Percentiles rank a stretch among this genome's conserved stretches.
phyloP scores from a whole-genome alignment of 768 basidiomycete genomes.

The Termitomyces sp. region DNA sequence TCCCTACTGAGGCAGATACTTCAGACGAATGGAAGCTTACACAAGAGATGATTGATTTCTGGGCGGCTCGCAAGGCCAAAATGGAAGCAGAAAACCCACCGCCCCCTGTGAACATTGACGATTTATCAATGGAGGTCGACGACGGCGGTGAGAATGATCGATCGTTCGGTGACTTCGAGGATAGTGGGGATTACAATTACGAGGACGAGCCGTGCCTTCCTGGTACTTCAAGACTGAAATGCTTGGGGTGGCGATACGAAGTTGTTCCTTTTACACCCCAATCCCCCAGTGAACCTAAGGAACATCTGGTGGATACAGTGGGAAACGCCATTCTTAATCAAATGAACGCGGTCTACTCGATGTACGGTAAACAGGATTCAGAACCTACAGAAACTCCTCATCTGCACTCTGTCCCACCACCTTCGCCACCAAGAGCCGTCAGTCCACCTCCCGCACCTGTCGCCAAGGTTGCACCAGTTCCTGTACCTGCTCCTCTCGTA shows the following conservation, averaged over 20 bases:
- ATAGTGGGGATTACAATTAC: background rate
- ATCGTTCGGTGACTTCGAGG: slow-evolving; percentile 1
- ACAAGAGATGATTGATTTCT: slow-evolving; percentile 7
- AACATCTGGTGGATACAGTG: background rate
- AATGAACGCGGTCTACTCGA: background rate
- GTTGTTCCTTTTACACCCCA: background rate
- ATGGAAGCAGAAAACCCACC: slow-evolving; percentile 7
- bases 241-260: slow-evolving; percentile 6
- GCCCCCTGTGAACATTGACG: background rate
- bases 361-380: background rate
- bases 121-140: background rate
- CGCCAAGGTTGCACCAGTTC: background rate
- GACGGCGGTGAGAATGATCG: slow-evolving; percentile 3
- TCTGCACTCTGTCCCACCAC: background rate
- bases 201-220: slow-evolving; percentile 3
- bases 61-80: slow-evolving; percentile 5
- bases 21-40: slow-evolving; percentile 11
- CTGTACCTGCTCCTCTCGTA: background rate
- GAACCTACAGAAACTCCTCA: background rate
- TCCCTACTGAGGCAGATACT: slow-evolving; percentile 5
- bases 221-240: slow-evolving; percentile 3
- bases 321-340: background rate
- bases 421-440: background rate
- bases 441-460: background rate
- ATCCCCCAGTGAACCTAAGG: background rate